phyloP scores from a whole-genome alignment of 192 early-diverging fungal species.

The Phlyctochytrium planicorne region DNA sequence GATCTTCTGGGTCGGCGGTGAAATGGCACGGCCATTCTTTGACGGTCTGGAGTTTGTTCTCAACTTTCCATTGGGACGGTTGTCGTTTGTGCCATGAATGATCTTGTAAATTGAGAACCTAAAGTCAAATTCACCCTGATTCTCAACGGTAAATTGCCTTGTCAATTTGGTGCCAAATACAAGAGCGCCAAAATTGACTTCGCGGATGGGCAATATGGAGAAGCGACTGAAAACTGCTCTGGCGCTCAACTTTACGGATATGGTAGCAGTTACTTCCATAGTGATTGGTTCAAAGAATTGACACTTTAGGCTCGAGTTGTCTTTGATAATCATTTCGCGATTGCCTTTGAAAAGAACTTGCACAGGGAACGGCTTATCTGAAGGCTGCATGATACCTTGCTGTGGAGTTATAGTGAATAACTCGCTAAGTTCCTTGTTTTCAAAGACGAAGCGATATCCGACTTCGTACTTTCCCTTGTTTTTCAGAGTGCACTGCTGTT shows the following conservation, averaged over 20 bases:
- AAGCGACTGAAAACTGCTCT: constrained; percentile 60
- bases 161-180: constrained; percentile 58
- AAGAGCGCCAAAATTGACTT: constrained; percentile 63
- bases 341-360: constrained; percentile 54
- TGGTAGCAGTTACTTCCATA: constrained; percentile 53
- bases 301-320: constrained; percentile 48
- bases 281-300: constrained; percentile 61
- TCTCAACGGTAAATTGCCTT: constrained; percentile 58
- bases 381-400: constrained; percentile 58
- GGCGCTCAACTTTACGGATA: constrained; percentile 53
- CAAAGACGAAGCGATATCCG: constrained; percentile 56
- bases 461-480: constrained; percentile 61
- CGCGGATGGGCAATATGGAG: constrained; percentile 50
- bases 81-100: constrained; percentile 36
- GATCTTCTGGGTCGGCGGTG: constrained; percentile 40
- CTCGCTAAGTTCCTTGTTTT: constrained; percentile 48
- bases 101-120: constrained; percentile 57
- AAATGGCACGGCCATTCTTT: constrained; percentile 29
- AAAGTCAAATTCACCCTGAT: constrained; percentile 66
- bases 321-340: constrained; percentile 41
- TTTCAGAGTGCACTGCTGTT: constrained; percentile 43
- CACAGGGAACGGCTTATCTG: constrained; percentile 59
- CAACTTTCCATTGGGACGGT: constrained; percentile 36
- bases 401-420: constrained; percentile 49
- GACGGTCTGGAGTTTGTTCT: constrained; percentile 39